Conservation (phyloP, 495 filamentous ascomycete species). For the Penicillium ochrochloron region DNA sequence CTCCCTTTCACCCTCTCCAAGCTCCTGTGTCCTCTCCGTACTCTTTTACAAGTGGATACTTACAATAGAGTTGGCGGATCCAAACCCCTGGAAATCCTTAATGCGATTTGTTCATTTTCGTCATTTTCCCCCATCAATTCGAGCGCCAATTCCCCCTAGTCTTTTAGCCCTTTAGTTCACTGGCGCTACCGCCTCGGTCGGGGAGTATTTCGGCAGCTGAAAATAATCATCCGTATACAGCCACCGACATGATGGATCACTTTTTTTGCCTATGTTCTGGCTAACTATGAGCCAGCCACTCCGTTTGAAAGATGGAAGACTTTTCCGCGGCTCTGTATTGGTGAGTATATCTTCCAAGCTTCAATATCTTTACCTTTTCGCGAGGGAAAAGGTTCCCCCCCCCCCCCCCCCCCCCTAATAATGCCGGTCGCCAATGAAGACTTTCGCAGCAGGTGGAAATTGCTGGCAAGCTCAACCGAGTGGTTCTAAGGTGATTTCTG, state of each 20-base stretch:
- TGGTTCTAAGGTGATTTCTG: not conserved
- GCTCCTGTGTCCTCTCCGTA: too few relatives aligned
- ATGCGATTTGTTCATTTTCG: constrained; percentile 11
- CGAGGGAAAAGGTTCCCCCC: not conserved
- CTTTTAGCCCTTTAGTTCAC: too few relatives aligned
- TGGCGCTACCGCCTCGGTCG: not conserved
- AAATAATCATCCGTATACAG: not conserved
- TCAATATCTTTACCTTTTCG: not conserved
- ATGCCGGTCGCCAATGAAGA: not conserved
- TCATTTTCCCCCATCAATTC: not conserved
- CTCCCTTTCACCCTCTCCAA: not conserved
- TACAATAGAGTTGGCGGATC: constrained; percentile 30
- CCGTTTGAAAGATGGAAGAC: not conserved
- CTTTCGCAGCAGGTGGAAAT: not conserved
- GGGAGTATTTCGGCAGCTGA: constrained; percentile 1
- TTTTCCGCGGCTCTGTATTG: not conserved
- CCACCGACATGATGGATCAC: constrained; percentile 7
- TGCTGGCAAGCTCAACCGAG: constrained; percentile 4
- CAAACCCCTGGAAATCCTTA: constrained; percentile 29
- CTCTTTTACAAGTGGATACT: constrained; percentile 13
- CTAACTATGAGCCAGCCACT: not conserved
- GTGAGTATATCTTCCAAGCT: not conserved
- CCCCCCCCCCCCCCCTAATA: not conserved
- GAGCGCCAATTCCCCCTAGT: too few relatives aligned
- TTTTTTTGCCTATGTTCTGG: not conserved